A percentile compares a stretch with the other conserved stretches of the same genome.
These are phyloP conservation scores for Sphenostylis stenocarpa DNA, from an alignment of 306 rosid genomes.

Conservation along the genomic window DNA sequence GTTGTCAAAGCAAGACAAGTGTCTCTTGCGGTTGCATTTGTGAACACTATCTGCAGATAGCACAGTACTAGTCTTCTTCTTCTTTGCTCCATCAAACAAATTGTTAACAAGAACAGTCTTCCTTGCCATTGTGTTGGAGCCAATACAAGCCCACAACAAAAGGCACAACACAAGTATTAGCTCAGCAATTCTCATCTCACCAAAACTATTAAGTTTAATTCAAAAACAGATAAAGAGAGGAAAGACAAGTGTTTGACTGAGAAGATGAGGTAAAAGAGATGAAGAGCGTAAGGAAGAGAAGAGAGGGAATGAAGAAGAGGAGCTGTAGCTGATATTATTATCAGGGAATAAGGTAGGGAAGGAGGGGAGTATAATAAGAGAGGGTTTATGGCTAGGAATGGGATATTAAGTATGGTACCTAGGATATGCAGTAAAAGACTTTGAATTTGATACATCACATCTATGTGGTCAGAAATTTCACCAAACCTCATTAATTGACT, in stretches of 20 bases:
- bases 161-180: slow-evolving; percentile 43
- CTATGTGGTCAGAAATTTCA: slow-evolving; percentile 53
- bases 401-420: slow-evolving; percentile 63
- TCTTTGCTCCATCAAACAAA: slow-evolving; percentile 31
- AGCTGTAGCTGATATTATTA: slow-evolving; percentile 36
- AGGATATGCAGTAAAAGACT: slow-evolving; percentile 63
- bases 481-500: slow-evolving; percentile 74
- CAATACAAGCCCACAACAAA: slow-evolving; percentile 46
- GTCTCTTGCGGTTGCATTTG: slow-evolving; percentile 40
- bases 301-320: slow-evolving; percentile 31
- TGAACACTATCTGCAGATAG: slow-evolving; percentile 6
- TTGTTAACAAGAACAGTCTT: slow-evolving; percentile 28
- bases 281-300: neutral
- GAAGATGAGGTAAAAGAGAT: neutral
- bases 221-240: neutral
- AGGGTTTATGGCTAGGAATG: slow-evolving; percentile 33
- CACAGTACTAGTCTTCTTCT: slow-evolving; percentile 29
- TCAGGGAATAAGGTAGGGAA: slow-evolving; percentile 1
- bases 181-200: slow-evolving; percentile 44
- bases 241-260: neutral
- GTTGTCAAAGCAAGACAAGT: slow-evolving; percentile 37
- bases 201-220: neutral
- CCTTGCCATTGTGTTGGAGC: slow-evolving; percentile 49
- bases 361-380: slow-evolving; percentile 1
- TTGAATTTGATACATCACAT: slow-evolving; percentile 64